Percentiles rank a stretch among this genome's conserved stretches.
These are phyloP conservation scores for Lactarius evosmus DNA, from an alignment of 768 basidiomycete species.

Conservation along the genomic window DNA sequence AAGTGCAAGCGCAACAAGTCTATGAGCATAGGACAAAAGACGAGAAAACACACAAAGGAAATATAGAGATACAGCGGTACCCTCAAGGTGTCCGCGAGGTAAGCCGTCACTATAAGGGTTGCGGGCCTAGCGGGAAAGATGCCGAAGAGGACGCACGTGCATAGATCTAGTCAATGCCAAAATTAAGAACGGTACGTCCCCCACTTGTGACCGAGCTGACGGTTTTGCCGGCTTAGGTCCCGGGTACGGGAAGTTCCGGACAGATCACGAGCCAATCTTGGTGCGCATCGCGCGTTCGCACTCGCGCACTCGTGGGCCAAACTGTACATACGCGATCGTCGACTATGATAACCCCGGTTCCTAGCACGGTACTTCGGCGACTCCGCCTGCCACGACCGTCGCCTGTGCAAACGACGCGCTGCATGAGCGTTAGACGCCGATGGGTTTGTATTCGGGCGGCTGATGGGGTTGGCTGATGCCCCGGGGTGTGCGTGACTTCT, in stretches of 20 bases:
- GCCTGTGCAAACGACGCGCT: conserved; percentile 73
- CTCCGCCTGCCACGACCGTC: conserved; percentile 52
- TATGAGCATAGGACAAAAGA: too few species aligned
- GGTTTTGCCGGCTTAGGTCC: conserved; percentile 39
- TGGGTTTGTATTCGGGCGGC: conserved; percentile 79
- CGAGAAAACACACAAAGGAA: too few species aligned
- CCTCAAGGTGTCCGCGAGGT: too few species aligned
- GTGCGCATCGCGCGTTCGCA: conserved; percentile 71
- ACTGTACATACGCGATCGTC: conserved; percentile 58
- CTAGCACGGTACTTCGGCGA: conserved; percentile 83
- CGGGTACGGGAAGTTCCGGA: conserved; percentile 83
- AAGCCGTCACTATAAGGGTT: conserved; percentile 82
- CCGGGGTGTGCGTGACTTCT: conserved; percentile 65
- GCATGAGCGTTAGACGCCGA: conserved; percentile 54
- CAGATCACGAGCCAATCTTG: conserved; percentile 84
- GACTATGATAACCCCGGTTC: conserved; percentile 81
- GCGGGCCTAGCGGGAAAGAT: conserved; percentile 85
- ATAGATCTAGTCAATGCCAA: conserved; percentile 82
- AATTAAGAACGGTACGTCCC: conserved; percentile 56
- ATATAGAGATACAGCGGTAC: too few species aligned
- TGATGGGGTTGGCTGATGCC: conserved; percentile 73
- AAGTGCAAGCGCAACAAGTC: too few species aligned
- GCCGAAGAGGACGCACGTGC: conserved; percentile 92
- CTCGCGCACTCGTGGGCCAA: neutral
- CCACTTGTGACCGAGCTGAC: neutral